Evolutionary conservation across 345 rosid species (phyloP).

Genomic region (Hirschfeldia incana): DNA sequence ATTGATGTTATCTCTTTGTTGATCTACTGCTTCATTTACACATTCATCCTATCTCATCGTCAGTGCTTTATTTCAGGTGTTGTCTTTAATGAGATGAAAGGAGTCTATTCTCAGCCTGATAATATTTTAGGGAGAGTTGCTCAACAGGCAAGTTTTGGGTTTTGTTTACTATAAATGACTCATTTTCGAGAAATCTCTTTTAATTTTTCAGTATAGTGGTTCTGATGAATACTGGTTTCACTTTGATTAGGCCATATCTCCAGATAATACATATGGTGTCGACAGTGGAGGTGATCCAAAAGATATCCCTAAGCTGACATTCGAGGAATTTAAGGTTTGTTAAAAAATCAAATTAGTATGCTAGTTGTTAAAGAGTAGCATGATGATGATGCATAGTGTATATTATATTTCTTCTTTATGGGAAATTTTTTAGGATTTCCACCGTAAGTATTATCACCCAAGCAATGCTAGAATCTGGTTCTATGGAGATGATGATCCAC

Average conservation of each 20-base stretch:
- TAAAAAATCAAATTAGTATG: not conserved
- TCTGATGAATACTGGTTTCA: slow-evolving; percentile 13
- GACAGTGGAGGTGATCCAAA: slow-evolving; percentile 98
- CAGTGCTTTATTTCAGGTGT: slow-evolving; percentile 62
- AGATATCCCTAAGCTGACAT: slow-evolving; percentile 82
- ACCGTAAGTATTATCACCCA: slow-evolving; percentile 84
- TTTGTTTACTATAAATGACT: slow-evolving; percentile 19
- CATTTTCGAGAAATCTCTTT: no score
- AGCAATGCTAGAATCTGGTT: slow-evolving; percentile 98
- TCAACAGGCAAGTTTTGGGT: slow-evolving; percentile 63
- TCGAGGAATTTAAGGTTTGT: slow-evolving; percentile 79
- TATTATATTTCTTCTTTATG: not conserved
- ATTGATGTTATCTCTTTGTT: slow-evolving; percentile 4
- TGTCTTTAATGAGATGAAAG: slow-evolving; percentile 98
- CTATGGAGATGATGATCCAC: slow-evolving; percentile 92
- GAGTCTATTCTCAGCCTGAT: slow-evolving; percentile 98
- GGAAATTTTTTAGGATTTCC: slow-evolving; percentile 69
- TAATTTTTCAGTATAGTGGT: no score
- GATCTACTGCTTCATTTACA: slow-evolving; percentile 5
- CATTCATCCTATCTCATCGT: slow-evolving; percentile 6
- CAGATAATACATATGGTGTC: slow-evolving; percentile 91
- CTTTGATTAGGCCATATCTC: slow-evolving; percentile 75
- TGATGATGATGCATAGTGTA: slow-evolving; percentile 8
- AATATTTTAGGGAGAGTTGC: slow-evolving; percentile 76
- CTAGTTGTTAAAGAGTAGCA: slow-evolving; percentile 1